Evolutionary conservation across 73 alveolate species (phyloP), one percentile per base, ranked within the genome.

Genomic region (Stentor roeselii): DNA sequence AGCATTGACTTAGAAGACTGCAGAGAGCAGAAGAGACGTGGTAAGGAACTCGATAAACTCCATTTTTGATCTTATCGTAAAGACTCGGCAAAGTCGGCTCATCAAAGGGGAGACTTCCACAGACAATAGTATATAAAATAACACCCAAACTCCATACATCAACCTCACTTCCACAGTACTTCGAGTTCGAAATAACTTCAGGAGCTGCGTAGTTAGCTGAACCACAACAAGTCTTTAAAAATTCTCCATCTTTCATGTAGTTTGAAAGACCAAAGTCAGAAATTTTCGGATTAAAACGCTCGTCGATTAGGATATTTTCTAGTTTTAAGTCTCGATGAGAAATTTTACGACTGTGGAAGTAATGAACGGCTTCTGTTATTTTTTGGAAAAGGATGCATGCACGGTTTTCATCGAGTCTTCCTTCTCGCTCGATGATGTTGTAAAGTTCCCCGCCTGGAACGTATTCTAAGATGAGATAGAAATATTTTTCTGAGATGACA

Each of bases 151-250:
- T 82, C 99, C 99, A 95, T 6, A 95, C 90, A 78, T 95, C 99
- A 60, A 91, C 94, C 42, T 86, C 84, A 36, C 89, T 84, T 21
- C 99, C 99, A 76, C 89, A 92, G 83, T 95, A 95, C 60, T 86
- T 84, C 90, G 91, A 87, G 61, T 96, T 96, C n/a, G 86, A 85
- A 83, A 95, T 92, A n/a, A 96, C 93, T 89, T 96, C 99, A 35
- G 99, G 99, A 0, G 98, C 96, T 61, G 98, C 98, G 78, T 95
- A 96, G 85, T 95, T 92, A 3, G 98, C 98, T n/a, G 98, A 93
- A 15, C 99, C 99, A 61, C 98, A 95, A 6, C 96, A 93, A 39
- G 99, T 95, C 86, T 90, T 91, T 60, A 95, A 84, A 83, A 83
- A 90, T 75, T 91, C 89, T 4, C 95, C 94, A 74, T 96, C 98